A percentile compares a stretch with the other conserved stretches of the same genome.
phyloP scores from a whole-genome alignment of 306 rosid genomes.

The Pyrus communis region DNA sequence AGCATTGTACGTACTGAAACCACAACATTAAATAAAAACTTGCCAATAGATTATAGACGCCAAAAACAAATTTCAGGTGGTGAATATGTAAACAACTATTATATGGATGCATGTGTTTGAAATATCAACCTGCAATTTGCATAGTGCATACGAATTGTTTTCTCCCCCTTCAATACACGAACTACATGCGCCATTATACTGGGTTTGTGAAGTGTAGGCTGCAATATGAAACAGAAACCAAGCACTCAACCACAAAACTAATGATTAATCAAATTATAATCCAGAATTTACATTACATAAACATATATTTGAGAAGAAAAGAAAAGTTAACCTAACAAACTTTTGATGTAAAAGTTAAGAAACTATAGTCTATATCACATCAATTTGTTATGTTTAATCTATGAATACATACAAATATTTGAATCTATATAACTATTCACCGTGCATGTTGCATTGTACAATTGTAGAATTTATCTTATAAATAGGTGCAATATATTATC shows the following conservation, averaged over 20 bases:
- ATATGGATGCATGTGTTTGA: neutral
- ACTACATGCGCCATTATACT: constrained; percentile 96
- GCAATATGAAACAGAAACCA: constrained; percentile 20
- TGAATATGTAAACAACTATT: neutral
- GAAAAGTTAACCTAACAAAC: neutral
- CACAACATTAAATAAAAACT: neutral
- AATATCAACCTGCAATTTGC: constrained; percentile 46
- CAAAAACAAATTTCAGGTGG: neutral
- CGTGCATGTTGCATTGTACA: neutral
- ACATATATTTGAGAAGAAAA: neutral
- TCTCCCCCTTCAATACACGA: constrained; percentile 91
- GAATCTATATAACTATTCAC: neutral
- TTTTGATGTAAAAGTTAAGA: neutral
- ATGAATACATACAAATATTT: neutral
- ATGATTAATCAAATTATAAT: neutral
- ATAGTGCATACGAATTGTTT: constrained; percentile 94
- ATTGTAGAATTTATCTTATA: neutral
- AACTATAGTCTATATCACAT: neutral
- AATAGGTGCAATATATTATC: neutral
- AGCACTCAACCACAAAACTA: neutral
- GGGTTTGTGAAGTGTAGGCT: constrained; percentile 99
- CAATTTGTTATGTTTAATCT: neutral
- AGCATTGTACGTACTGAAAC: constrained; percentile 85
- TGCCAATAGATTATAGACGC: neutral
- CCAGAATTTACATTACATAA: neutral